phyloP scores from a whole-genome alignment of 495 filamentous ascomycete genomes.

The Aspergillus hancockii region DNA sequence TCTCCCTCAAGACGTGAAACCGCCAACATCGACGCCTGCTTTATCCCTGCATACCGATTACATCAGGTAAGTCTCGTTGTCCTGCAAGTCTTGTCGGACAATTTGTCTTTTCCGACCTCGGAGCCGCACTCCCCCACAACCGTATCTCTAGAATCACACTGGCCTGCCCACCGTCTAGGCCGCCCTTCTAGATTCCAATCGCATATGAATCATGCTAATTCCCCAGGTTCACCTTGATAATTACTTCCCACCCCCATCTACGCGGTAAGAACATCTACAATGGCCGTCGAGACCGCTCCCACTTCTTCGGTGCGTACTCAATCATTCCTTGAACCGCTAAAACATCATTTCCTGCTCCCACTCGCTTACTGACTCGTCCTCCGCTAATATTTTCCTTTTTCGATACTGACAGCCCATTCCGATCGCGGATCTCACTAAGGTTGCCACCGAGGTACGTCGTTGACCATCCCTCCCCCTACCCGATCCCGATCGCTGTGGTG shows the following conservation, averaged over 20 bases:
- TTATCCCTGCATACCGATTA: constrained; percentile 14
- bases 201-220: constrained; percentile 15
- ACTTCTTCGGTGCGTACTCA: constrained; percentile 33
- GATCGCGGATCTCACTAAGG: constrained; percentile 73
- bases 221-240: not conserved
- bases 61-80: constrained; percentile 18
- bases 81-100: constrained; percentile 5
- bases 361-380: not conserved
- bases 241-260: not conserved
- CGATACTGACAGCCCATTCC: constrained; percentile 64
- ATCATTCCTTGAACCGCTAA: not conserved
- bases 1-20: not conserved
- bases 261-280: constrained; percentile 22
- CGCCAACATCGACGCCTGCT: not conserved
- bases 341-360: constrained; percentile 6
- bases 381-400: constrained; percentile 19
- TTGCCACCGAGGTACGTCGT: constrained; percentile 73
- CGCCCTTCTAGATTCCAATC: constrained; percentile 14
- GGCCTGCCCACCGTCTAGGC: constrained; percentile 11
- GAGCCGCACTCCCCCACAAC: constrained; percentile 23
- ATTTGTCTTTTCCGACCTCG: constrained; percentile 4
- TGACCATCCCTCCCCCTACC: not conserved
- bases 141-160: constrained; percentile 12
- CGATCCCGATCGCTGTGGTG: not conserved
- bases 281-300: constrained; percentile 38